Percentiles rank a stretch among this genome's conserved stretches.
Conservation (phyloP, 23 red algal species). For the Agarophyton chilense region DNA sequence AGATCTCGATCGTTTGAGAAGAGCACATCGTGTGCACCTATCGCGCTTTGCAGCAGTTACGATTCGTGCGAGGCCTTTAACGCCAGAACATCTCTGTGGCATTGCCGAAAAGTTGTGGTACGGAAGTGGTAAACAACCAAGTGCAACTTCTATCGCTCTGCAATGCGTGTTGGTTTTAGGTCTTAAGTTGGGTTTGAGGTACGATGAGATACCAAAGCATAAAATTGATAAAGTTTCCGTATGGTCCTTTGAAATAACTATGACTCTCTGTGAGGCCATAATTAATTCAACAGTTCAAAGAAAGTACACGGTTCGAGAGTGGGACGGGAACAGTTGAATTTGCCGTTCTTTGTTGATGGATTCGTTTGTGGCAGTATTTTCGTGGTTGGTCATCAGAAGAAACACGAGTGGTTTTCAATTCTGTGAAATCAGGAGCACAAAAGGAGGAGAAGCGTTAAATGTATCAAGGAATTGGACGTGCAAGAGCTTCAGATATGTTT, state of each 20-base stretch:
- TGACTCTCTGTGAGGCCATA: not conserved
- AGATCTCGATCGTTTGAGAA: too few species aligned
- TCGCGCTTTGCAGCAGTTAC: too few species aligned
- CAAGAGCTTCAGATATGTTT: not conserved
- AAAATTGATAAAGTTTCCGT: not conserved
- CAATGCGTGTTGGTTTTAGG: too few species aligned
- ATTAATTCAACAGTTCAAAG: constrained; percentile 18
- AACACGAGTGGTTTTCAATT: not conserved
- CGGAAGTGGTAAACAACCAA: too few species aligned
- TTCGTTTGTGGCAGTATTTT: constrained; percentile 1
- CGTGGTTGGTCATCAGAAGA: not conserved
- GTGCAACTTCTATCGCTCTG: too few species aligned
- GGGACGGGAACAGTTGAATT: not conserved
- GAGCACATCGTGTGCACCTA: too few species aligned
- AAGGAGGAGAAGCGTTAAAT: not conserved
- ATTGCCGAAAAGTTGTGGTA: too few species aligned
- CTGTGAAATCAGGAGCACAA: not conserved
- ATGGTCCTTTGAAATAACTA: not conserved
- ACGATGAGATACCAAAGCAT: too few species aligned
- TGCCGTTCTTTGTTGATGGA: constrained; percentile 8
- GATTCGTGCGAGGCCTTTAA: too few species aligned
- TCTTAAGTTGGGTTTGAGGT: too few species aligned
- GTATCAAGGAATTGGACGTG: not conserved
- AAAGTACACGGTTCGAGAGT: not conserved
- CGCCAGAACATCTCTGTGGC: too few species aligned